phyloP scores from a whole-genome alignment of 257 asterid genomes.

The Petrea volubilis region DNA sequence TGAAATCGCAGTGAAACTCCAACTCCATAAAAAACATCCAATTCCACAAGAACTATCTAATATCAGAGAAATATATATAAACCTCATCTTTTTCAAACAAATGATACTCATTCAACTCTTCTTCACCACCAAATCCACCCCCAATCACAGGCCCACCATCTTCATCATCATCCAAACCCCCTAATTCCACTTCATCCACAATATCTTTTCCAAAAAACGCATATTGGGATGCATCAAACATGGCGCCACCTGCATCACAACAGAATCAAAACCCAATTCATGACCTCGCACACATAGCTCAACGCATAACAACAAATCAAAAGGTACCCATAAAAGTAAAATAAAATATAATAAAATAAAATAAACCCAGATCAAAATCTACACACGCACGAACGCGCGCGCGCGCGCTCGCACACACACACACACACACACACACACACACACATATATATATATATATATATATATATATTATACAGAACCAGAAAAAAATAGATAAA shows the following conservation, averaged over 20 bases:
- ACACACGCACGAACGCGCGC: neutral
- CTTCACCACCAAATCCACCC: conserved; percentile 57
- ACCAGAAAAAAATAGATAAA: neutral
- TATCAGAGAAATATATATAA: neutral
- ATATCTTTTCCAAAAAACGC: conserved; percentile 74
- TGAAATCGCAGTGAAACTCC: neutral
- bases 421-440: too few species aligned
- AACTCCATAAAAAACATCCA: neutral
- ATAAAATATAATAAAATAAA: neutral
- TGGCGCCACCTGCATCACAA: conserved; percentile 49
- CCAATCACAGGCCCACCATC: conserved; percentile 40
- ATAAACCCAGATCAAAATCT: conserved; percentile 10
- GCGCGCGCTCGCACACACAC: too few species aligned
- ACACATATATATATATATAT: too few species aligned
- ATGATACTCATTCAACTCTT: conserved; percentile 71
- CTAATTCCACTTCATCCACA: conserved; percentile 64
- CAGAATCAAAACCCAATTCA: conserved; percentile 17
- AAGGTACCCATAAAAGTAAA: neutral
- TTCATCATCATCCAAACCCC: conserved; percentile 64
- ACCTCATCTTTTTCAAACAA: conserved; percentile 92
- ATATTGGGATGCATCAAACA: conserved; percentile 88
- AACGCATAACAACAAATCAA: conserved; percentile 18
- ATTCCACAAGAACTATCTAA: neutral
- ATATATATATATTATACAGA: too few species aligned
- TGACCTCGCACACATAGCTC: neutral